Percentiles rank a stretch among this genome's conserved stretches.
Evolutionary conservation across 2,329 filamentous ascomycete species (phyloP).

Genomic region (Penicillium griseofulvum): DNA sequence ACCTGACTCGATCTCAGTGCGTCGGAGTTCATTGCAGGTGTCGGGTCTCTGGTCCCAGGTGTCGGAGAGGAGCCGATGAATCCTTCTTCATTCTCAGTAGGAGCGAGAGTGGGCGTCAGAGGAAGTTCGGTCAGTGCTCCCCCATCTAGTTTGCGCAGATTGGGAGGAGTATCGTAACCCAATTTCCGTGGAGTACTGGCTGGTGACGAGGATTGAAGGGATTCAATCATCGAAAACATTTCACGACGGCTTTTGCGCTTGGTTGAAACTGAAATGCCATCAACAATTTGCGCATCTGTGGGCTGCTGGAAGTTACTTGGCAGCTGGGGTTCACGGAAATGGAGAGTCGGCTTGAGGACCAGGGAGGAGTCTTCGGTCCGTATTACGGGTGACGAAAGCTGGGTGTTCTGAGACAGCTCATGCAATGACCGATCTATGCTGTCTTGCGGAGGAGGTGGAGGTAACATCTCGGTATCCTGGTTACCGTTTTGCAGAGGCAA

Average conservation of each 20-base stretch:
- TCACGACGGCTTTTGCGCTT: conserved; percentile 69
- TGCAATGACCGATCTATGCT: conserved; percentile 9
- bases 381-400: conserved; percentile 32
- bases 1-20: conserved; percentile 4
- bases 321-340: conserved; percentile 30
- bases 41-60: conserved; percentile 41
- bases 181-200: conserved; percentile 27
- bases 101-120: conserved; percentile 45
- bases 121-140: conserved; percentile 29
- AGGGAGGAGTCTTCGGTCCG: conserved; percentile 14
- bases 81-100: conserved; percentile 43
- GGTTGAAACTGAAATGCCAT: conserved; percentile 61
- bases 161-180: conserved; percentile 30
- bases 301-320: conserved; percentile 40
- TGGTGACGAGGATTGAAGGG: conserved; percentile 55
- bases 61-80: conserved; percentile 55
- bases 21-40: conserved; percentile 27
- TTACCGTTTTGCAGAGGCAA: neutral
- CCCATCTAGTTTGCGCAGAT: conserved; percentile 26
- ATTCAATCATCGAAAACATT: conserved; percentile 64
- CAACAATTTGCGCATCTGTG: conserved; percentile 63
- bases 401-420: conserved; percentile 2
- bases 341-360: conserved; percentile 21
- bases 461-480: neutral
- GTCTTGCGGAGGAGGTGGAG: conserved; percentile 10